These are phyloP conservation scores for Aspergillus sp. DNA, from an alignment of 2,329 filamentous ascomycete genomes.

Conservation along the genomic window DNA sequence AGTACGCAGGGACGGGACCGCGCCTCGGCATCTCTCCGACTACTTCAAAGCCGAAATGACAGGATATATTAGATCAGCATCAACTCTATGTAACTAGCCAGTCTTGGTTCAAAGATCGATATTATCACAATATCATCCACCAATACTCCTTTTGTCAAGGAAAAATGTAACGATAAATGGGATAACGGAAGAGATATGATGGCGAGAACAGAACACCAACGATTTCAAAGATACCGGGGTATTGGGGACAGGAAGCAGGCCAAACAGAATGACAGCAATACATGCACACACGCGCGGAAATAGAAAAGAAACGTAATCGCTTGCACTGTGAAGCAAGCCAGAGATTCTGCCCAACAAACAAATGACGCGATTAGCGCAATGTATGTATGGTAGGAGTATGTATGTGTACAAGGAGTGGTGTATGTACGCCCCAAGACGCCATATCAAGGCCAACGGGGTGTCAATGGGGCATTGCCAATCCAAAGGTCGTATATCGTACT, in stretches of 20 bases:
- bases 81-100: neutral
- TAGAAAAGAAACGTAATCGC: neutral
- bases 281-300: neutral
- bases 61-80: too few species aligned
- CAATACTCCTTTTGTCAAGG: neutral
- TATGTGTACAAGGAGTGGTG: slow-evolving; percentile 12
- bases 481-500: neutral
- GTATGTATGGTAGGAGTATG: slow-evolving; percentile 7
- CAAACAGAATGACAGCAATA: slow-evolving; percentile 4
- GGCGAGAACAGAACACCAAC: neutral
- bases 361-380: neutral
- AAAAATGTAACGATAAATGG: neutral
- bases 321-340: neutral
- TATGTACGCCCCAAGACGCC: slow-evolving; percentile 6
- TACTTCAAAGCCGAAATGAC: neutral
- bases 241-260: slow-evolving; percentile 12
- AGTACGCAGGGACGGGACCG: neutral
- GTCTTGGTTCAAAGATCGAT: neutral
- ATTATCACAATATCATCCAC: slow-evolving; percentile 1
- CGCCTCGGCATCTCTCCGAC: neutral
- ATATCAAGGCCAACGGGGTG: neutral
- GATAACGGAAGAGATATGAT: neutral
- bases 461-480: neutral
- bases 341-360: neutral
- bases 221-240: slow-evolving; percentile 8